These are phyloP conservation scores for Eucalyptus albens DNA, from an alignment of 345 rosid species.

Conservation along the genomic window DNA sequence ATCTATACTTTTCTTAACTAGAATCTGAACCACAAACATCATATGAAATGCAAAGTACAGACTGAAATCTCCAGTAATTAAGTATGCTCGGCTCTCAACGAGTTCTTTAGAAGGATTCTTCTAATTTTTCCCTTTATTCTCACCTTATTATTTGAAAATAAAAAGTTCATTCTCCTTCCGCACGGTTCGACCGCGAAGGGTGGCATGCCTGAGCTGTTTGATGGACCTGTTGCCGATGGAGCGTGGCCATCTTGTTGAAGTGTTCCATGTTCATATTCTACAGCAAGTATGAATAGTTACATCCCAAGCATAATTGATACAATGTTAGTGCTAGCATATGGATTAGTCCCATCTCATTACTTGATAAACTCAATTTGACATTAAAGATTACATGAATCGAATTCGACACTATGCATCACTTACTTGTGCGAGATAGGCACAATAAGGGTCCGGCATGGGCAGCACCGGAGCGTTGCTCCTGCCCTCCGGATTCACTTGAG, in stretches of 20 bases:
- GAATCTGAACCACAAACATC: background rate
- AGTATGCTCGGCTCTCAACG: background rate
- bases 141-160: background rate
- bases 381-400: background rate
- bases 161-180: background rate
- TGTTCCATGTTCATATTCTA: slow-evolving; percentile 44
- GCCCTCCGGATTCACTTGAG: background rate
- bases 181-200: slow-evolving; percentile 19
- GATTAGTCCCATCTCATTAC: too few species aligned
- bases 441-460: slow-evolving; percentile 28
- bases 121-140: background rate
- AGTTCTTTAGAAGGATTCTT: background rate
- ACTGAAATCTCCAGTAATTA: background rate
- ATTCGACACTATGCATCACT: background rate
- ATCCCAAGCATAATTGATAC: background rate
- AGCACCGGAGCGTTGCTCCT: background rate
- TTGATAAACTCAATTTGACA: background rate
- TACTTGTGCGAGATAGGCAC: slow-evolving; percentile 44
- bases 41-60: background rate
- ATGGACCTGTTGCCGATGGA: slow-evolving; percentile 33
- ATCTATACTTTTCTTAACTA: background rate
- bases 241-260: slow-evolving; percentile 33
- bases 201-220: background rate
- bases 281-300: background rate
- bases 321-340: background rate